These are phyloP conservation scores for Kitagawia praeruptora DNA, from an alignment of 129 eudicot species.

Conservation along the genomic window DNA sequence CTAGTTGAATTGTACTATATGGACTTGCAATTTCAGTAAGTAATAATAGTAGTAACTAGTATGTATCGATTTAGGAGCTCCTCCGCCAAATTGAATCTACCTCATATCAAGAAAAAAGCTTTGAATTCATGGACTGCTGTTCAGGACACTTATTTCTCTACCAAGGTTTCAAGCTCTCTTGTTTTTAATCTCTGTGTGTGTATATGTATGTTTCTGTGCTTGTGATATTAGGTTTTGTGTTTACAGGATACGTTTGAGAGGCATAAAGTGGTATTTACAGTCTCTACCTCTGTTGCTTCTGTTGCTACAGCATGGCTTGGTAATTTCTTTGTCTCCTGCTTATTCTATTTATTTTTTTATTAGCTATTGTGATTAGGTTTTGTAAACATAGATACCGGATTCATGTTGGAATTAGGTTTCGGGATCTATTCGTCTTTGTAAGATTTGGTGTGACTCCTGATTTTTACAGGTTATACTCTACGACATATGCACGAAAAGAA, in stretches of 20 bases:
- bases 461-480: conserved; percentile 64
- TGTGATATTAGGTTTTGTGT: conserved; percentile 4
- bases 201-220: background rate
- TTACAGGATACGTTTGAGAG: conserved; percentile 91
- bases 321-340: conserved; percentile 8
- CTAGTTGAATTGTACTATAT: too few relatives aligned
- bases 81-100: conserved; percentile 27
- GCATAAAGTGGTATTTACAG: conserved; percentile 85
- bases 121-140: conserved; percentile 64
- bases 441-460: background rate
- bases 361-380: background rate
- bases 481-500: conserved; percentile 74
- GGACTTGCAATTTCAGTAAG: too few relatives aligned
- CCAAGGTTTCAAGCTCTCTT: conserved; percentile 42
- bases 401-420: background rate
- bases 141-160: conserved; percentile 67
- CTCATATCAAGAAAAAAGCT: conserved; percentile 50
- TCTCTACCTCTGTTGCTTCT: conserved; percentile 74
- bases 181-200: background rate
- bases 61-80: conserved; percentile 55
- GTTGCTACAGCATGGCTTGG: conserved; percentile 88
- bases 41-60: background rate
- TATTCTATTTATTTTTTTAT: background rate
- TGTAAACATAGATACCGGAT: background rate
- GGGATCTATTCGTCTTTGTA: background rate